Conservation (phyloP, 352 stramenopile genomes). For the Pythium chondricola region DNA sequence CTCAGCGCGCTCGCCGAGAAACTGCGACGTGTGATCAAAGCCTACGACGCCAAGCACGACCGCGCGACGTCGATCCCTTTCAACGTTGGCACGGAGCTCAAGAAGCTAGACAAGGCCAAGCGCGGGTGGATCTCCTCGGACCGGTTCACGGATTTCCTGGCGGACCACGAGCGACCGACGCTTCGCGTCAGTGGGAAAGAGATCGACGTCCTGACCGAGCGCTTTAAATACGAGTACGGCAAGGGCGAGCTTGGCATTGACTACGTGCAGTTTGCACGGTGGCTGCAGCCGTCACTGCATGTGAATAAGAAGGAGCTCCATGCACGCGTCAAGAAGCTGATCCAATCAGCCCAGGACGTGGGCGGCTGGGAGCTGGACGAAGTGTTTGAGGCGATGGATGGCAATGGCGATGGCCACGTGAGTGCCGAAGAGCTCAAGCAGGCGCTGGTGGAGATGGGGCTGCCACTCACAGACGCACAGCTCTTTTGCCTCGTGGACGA, state of each 20-base stretch:
- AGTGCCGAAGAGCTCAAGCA: constrained; percentile 46
- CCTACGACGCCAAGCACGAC: constrained; percentile 51
- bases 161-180: constrained; percentile 24
- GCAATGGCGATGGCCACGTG: constrained; percentile 49
- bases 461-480: constrained; percentile 61
- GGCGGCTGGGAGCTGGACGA: constrained; percentile 46
- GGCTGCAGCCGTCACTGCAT: constrained; percentile 61
- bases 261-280: constrained; percentile 62
- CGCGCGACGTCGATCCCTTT: constrained; percentile 31
- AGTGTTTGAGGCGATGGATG: constrained; percentile 57
- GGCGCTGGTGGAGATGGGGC: constrained; percentile 49
- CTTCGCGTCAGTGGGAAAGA: constrained; percentile 36
- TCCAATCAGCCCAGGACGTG: constrained; percentile 27
- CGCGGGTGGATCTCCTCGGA: constrained; percentile 36
- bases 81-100: constrained; percentile 32
- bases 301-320: constrained; percentile 54
- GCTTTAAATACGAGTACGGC: constrained; percentile 69
- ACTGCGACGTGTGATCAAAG: constrained; percentile 35
- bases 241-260: constrained; percentile 49
- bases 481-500: constrained; percentile 55
- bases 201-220: constrained; percentile 30
- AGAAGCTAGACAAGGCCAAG: constrained; percentile 56
- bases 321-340: constrained; percentile 32
- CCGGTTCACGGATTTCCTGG: constrained; percentile 15
- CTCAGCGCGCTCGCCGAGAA: constrained; percentile 43